Evolutionary conservation across 176 grass and related monocot genomes (phyloP).

Genomic region (Triticum urartu): DNA sequence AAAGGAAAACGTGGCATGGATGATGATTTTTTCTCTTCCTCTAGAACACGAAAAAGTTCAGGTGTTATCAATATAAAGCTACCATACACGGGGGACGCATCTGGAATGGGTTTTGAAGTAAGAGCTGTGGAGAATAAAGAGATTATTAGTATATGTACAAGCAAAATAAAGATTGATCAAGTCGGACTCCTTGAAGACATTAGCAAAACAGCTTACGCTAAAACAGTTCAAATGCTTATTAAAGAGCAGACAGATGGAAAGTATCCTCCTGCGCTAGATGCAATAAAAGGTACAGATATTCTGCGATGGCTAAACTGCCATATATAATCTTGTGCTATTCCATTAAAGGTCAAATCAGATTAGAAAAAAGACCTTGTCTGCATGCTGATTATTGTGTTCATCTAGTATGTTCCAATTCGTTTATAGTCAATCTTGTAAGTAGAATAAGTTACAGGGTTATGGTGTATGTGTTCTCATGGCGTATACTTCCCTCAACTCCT

Average conservation of each 20-base stretch:
- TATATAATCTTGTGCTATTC: constrained; percentile 4
- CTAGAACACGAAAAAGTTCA: constrained; percentile 58
- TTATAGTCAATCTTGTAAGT: constrained; percentile 17
- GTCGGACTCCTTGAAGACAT: constrained; percentile 82
- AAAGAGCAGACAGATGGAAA: constrained; percentile 62
- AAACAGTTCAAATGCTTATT: constrained; percentile 81
- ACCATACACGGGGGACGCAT: constrained; percentile 65
- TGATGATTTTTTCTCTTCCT: constrained; percentile 80
- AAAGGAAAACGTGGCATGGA: constrained; percentile 95
- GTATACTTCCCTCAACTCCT: neutral
- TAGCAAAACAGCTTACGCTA: constrained; percentile 60
- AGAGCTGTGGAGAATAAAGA: constrained; percentile 79
- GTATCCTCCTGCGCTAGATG: constrained; percentile 77
- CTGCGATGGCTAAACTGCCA: neutral
- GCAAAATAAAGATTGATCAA: constrained; percentile 98
- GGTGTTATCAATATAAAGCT: constrained; percentile 75
- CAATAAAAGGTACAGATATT: constrained; percentile 73
- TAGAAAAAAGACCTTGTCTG: neutral
- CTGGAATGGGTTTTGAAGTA: constrained; percentile 74
- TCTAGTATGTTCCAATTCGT: neutral
- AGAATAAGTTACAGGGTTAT: neutral
- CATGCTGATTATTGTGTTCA: neutral
- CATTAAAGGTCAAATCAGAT: neutral
- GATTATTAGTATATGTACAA: constrained; percentile 70
- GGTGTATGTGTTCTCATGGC: neutral